phyloP scores from a whole-genome alignment of 352 stramenopile genomes.

The Pythium dissotocum region DNA sequence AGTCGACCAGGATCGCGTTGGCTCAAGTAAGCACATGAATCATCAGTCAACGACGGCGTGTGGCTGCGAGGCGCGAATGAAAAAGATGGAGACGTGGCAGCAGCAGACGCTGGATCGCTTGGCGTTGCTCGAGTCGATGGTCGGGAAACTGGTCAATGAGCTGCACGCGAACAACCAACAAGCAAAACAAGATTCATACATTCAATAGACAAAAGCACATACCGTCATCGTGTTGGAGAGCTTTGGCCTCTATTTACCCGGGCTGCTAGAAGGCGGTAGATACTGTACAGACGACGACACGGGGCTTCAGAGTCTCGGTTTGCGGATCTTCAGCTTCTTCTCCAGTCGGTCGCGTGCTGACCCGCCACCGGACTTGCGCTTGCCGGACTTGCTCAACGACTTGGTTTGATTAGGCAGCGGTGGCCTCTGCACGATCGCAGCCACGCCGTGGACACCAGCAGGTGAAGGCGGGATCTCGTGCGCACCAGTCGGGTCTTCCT shows the following conservation, averaged over 20 bases:
- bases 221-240: conserved; percentile 15
- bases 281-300: conserved; percentile 4
- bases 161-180: conserved; percentile 15
- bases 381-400: conserved; percentile 33
- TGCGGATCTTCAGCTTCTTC: conserved; percentile 84
- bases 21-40: not conserved
- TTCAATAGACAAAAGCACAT: conserved; percentile 16
- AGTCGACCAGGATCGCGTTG: not conserved
- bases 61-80: not conserved
- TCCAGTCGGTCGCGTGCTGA: conserved; percentile 69
- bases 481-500: conserved; percentile 9
- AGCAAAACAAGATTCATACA: conserved; percentile 6
- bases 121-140: conserved; percentile 17
- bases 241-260: conserved; percentile 3
- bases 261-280: not conserved
- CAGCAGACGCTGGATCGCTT: conserved; percentile 24
- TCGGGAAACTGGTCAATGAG: conserved; percentile 16
- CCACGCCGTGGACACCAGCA: conserved; percentile 9
- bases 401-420: conserved; percentile 42
- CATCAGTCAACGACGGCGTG: conserved; percentile 1
- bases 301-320: conserved; percentile 28
- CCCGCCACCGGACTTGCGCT: conserved; percentile 47
- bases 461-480: conserved; percentile 2
- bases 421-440: conserved; percentile 40
- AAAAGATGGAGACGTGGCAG: conserved; percentile 17